phyloP scores from a whole-genome alignment of 257 asterid species.

The Solanum virginianum region DNA sequence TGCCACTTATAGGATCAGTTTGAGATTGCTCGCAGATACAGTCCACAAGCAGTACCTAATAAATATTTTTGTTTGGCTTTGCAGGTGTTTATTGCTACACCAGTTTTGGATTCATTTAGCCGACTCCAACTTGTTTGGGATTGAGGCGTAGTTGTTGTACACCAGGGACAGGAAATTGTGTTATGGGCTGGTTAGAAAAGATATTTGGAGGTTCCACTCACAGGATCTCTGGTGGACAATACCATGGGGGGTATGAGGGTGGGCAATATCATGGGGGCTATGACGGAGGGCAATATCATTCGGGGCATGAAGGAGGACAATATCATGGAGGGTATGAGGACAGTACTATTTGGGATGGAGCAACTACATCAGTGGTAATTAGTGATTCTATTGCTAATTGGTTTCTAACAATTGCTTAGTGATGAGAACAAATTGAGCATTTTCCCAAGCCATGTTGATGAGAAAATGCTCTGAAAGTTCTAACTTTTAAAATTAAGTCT shows the following conservation, averaged over 20 bases:
- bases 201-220: constrained; percentile 71
- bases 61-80: neutral
- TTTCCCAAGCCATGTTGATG: neutral
- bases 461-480: neutral
- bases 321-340: constrained; percentile 63
- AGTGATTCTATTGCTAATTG: neutral
- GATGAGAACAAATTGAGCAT: neutral
- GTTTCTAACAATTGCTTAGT: neutral
- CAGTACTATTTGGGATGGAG: constrained; percentile 46
- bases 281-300: constrained; percentile 31
- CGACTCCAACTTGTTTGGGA: neutral
- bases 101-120: neutral
- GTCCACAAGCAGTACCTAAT: neutral
- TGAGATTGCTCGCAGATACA: neutral
- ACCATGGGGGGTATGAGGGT: constrained; percentile 24
- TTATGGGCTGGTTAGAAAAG: neutral
- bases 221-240: constrained; percentile 63
- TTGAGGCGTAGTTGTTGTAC: neutral
- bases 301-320: constrained; percentile 42
- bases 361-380: constrained; percentile 49
- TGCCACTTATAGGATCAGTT: neutral
- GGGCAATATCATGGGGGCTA: constrained; percentile 74
- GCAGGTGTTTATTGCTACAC: neutral
- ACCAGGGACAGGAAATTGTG: neutral
- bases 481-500: neutral